These are phyloP conservation scores for Leccinum incarnatum DNA, from an alignment of 768 basidiomycete genomes.

Conservation along the genomic window DNA sequence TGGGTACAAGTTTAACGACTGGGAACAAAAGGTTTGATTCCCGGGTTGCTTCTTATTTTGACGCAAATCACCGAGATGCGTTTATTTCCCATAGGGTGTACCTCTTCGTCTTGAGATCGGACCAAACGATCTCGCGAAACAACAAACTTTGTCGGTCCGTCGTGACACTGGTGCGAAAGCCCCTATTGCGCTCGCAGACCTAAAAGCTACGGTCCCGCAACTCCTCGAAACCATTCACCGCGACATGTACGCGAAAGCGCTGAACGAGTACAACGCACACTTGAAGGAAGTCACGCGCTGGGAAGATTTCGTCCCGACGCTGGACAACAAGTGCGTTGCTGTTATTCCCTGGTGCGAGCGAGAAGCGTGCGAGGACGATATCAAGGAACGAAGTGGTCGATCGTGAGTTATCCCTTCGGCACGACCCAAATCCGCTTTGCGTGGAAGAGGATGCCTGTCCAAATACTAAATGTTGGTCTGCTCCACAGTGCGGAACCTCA, in stretches of 20 bases:
- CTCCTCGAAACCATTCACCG: conserved; percentile 84
- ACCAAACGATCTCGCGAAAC: conserved; percentile 83
- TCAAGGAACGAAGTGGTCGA: conserved; percentile 89
- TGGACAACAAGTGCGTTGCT: conserved; percentile 85
- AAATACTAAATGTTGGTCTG: conserved; percentile 1
- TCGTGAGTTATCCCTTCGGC: conserved; percentile 47
- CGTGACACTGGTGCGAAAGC: conserved; percentile 70
- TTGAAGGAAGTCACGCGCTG: conserved; percentile 77
- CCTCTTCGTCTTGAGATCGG: conserved; percentile 97
- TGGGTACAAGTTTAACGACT: conserved; percentile 98
- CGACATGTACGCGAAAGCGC: conserved; percentile 84
- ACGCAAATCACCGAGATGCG: neutral
- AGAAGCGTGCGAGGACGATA: conserved; percentile 93
- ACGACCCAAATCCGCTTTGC: neutral
- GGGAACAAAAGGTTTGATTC: conserved; percentile 87
- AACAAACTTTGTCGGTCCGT: conserved; percentile 80
- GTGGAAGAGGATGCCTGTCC: neutral
- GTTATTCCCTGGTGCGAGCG: conserved; percentile 96
- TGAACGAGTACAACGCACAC: conserved; percentile 65
- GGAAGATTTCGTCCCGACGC: conserved; percentile 89
- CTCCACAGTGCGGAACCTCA: conserved; percentile 69
- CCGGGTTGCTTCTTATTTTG: neutral
- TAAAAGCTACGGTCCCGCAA: conserved; percentile 48
- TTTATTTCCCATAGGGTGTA: conserved; percentile 64
- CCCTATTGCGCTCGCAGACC: conserved; percentile 48